Base-by-base conservation (phyloP, 2,329 filamentous ascomycete genomes). In the Diaporthe ilicicola region DNA sequence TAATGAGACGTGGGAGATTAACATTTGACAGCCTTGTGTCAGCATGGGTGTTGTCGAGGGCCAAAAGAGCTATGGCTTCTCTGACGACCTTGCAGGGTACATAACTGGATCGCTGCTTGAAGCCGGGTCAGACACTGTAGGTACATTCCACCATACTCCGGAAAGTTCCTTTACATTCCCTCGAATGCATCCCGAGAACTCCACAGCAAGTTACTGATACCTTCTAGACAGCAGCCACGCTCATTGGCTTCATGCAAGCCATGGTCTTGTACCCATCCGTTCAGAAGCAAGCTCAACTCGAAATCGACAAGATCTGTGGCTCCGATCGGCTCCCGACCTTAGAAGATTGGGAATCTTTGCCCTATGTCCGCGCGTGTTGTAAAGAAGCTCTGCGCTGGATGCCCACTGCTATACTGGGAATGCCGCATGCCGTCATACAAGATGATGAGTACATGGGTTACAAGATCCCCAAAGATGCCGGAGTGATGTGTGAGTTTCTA, bases 331-430 rank as follows among this genome's bases (percentile, higher is more conserved):
- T 83, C 34, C 83, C 83, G 0, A 79, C 74, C 3, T 81, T 81
- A 75, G 77, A 80, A 0, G 84, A 85, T 69, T 76, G 78, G 67
- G 72, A 72, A 3, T 72, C 78, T 10, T 75, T 87, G 24, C 84
- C 82, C 0, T 87, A 84, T 71, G 76, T 86, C 22, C 76, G 79
- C 27, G 80, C 79, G 42, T 78, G 82, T 42, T 76, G 87, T 68
- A 83, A 85, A 55, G 81, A 84, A 73, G 77, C 78, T 3, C 76
- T 85, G 27, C 81, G 85, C 22, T 86, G 84, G 84, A 81, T 83
- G 74, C 83, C 84, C 1, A 80, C 80, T 34, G 78, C 78, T 10
- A 79, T 82, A 6, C 71, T 83, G n/a, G 77, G 81, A 6, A 76
- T 82, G 1, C 84, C 85, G 0, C 83, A 86, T 68, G 81, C 81